Evolutionary conservation across 495 filamentous ascomycete species (phyloP).

Genomic region (Hypomontagnella monticulosa): DNA sequence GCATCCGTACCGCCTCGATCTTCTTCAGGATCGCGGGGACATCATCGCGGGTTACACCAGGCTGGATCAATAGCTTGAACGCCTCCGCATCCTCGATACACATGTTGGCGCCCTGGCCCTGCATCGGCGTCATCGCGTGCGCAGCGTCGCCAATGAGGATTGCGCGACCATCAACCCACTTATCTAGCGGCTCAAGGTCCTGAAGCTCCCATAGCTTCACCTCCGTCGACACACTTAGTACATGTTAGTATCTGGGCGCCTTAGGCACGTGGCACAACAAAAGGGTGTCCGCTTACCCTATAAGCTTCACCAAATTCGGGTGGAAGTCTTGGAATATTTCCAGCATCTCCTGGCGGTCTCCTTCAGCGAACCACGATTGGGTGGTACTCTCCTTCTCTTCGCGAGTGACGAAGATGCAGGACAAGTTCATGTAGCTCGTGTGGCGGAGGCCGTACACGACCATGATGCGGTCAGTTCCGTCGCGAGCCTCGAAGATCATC

Average conservation of each 20-base stretch:
- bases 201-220: conserved; percentile 55
- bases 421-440: conserved; percentile 48
- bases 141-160: conserved; percentile 58
- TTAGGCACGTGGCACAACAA: not conserved
- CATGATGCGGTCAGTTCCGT: conserved; percentile 57
- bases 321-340: conserved; percentile 52
- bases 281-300: conserved; percentile 23
- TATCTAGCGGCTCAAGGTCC: conserved; percentile 54
- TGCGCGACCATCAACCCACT: conserved; percentile 48
- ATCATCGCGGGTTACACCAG: conserved; percentile 27
- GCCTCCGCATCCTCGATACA: conserved; percentile 54
- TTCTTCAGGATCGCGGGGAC: conserved; percentile 25
- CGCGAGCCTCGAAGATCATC: conserved; percentile 46
- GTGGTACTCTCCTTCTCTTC: conserved; percentile 39
- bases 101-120: conserved; percentile 51
- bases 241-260: conserved; percentile 30
- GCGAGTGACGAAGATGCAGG: conserved; percentile 31
- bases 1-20: conserved; percentile 24
- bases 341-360: conserved; percentile 49
- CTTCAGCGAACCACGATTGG: conserved; percentile 46
- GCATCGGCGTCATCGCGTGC: conserved; percentile 53
- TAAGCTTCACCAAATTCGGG: conserved; percentile 42
- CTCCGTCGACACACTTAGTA: conserved; percentile 12
- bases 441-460: conserved; percentile 60
- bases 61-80: conserved; percentile 35